phyloP scores from a whole-genome alignment of 1,284 basidiomycete species.

The Abortiporus biennis region DNA sequence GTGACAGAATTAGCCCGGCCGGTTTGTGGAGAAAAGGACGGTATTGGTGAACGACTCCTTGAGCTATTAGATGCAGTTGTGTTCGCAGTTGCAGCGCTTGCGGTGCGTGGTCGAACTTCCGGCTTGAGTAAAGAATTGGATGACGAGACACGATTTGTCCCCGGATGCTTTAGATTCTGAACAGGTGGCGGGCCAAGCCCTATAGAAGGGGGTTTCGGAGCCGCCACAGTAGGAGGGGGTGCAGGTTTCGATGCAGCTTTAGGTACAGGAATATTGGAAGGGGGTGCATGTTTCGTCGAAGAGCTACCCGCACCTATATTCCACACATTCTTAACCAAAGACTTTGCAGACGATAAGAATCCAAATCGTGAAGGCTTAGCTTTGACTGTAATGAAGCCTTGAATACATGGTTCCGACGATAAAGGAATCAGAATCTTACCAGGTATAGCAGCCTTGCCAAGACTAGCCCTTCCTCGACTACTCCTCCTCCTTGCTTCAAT shows the following conservation, averaged over 20 bases:
- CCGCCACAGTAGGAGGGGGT: not conserved
- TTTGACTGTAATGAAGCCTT: slow-evolving; percentile 18
- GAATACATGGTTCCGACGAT: not conserved
- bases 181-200: slow-evolving; percentile 4
- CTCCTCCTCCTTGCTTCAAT: slow-evolving; percentile 60
- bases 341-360: slow-evolving; percentile 33
- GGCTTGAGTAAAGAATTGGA: slow-evolving; percentile 13
- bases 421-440: slow-evolving; percentile 16
- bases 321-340: slow-evolving; percentile 33
- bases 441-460: slow-evolving; percentile 17
- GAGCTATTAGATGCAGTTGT: no score
- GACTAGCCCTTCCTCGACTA: slow-evolving; percentile 39
- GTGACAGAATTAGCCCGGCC: slow-evolving; percentile 8
- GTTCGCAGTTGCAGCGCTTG: slow-evolving; percentile 12
- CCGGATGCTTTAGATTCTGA: not conserved
- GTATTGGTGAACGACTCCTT: slow-evolving; percentile 22
- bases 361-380: slow-evolving; percentile 28
- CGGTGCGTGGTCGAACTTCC: slow-evolving; percentile 7
- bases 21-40: slow-evolving; percentile 20
- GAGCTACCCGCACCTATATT: slow-evolving; percentile 23
- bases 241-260: slow-evolving; percentile 11
- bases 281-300: slow-evolving; percentile 8
- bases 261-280: slow-evolving; percentile 19
- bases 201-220: not conserved
- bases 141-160: slow-evolving; percentile 3